These are phyloP conservation scores for Pseudogymnoascus sp. DNA, from an alignment of 2,329 filamentous ascomycete genomes.

Conservation along the genomic window DNA sequence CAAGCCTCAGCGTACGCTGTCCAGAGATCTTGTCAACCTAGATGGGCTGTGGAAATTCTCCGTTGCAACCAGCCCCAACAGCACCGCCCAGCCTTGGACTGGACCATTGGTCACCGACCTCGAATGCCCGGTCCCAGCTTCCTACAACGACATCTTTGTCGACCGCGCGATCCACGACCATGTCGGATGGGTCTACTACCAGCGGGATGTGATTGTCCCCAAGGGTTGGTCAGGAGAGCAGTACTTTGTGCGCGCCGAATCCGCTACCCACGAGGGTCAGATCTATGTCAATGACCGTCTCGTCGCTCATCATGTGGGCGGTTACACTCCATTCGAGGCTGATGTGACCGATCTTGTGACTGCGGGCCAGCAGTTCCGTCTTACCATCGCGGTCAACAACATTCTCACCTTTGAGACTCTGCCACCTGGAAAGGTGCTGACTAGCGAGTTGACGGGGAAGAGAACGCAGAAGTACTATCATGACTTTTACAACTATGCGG, in stretches of 20 bases:
- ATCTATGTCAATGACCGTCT: slow-evolving; percentile 26
- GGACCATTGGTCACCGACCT: background rate
- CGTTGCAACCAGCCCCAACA: background rate
- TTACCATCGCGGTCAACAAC: slow-evolving; percentile 30
- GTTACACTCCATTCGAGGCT: slow-evolving; percentile 27
- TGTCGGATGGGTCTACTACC: slow-evolving; percentile 30
- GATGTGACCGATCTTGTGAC: slow-evolving; percentile 21
- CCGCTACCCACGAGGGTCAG: slow-evolving; percentile 25
- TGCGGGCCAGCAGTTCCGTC: slow-evolving; percentile 23
- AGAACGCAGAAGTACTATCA: slow-evolving; percentile 25
- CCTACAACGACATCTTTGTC: slow-evolving; percentile 25
- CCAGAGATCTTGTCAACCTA: slow-evolving; percentile 18
- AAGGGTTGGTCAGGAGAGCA: slow-evolving; percentile 17
- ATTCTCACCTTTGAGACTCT: slow-evolving; percentile 24
- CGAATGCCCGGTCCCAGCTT: slow-evolving; percentile 21
- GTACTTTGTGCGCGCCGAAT: slow-evolving; percentile 25
- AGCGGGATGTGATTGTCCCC: slow-evolving; percentile 24
- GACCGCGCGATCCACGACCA: slow-evolving; percentile 24
- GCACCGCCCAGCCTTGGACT: background rate
- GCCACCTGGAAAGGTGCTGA: background rate
- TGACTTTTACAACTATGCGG: slow-evolving; percentile 30
- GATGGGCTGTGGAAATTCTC: slow-evolving; percentile 25
- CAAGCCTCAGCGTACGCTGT: slow-evolving; percentile 18
- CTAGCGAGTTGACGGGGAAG: slow-evolving; percentile 15
- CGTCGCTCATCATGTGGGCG: slow-evolving; percentile 24